Conservation (phyloP, 305 asterid genomes). For the Fraxinus platypoda region DNA sequence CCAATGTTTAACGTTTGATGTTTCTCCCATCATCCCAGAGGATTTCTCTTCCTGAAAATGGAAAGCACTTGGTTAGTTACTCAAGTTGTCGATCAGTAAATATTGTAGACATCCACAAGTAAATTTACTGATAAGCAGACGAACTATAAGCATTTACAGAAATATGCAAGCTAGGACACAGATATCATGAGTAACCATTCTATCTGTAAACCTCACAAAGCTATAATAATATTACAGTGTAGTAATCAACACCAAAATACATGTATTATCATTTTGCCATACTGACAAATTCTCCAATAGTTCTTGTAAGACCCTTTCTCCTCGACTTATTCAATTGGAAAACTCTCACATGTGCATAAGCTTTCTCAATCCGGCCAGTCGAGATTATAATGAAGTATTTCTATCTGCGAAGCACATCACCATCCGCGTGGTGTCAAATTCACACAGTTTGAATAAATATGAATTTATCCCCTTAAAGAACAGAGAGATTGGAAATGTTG, state of each 20-base stretch:
- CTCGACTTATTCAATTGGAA: too few species aligned
- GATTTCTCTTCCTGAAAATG: constrained; percentile 43
- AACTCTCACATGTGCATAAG: too few species aligned
- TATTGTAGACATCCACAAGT: too few species aligned
- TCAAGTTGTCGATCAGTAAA: not conserved
- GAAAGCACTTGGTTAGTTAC: not conserved
- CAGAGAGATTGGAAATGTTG: not conserved
- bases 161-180: not conserved
- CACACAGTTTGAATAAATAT: not conserved
- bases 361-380: too few species aligned
- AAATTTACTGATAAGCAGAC: too few species aligned
- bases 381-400: too few species aligned
- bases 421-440: not conserved
- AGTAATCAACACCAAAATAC: too few species aligned
- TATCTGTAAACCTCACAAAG: not conserved
- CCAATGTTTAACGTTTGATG: constrained; percentile 50
- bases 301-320: not conserved
- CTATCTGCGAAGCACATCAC: not conserved
- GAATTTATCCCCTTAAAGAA: not conserved
- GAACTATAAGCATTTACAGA: too few species aligned
- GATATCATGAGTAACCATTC: not conserved
- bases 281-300: not conserved
- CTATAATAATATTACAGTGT: too few species aligned
- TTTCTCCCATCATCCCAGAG: constrained; percentile 38
- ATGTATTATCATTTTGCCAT: too few species aligned